Base-by-base conservation (phyloP, 2,329 filamentous ascomycete genomes). In the Curvularia lunata region DNA sequence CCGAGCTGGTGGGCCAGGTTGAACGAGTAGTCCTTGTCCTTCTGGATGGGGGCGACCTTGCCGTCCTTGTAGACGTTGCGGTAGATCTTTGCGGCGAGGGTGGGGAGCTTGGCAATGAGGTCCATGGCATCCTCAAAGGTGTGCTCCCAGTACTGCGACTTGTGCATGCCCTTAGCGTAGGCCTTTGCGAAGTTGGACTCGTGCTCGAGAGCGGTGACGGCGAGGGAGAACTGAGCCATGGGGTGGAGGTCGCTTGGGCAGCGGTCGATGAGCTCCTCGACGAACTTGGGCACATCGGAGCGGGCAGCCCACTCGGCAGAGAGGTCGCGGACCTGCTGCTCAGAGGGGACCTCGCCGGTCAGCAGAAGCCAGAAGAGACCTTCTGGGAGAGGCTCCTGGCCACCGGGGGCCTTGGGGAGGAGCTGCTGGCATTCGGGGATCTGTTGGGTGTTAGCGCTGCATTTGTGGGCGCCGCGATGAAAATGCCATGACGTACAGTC, bases 51-150 rank as follows among this genome's bases (percentile, higher is more conserved):
- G 61, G 92, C 91, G 70, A 99, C 94, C 89, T 98, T 98, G 84
- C 95, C 95, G 77, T 96, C 95, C 89, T 98, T 97, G 91, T 96
- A 99, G 80, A 98, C 90, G 81, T 99, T 99, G 85, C 96, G 95
- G 89, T 99, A 99, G 87, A 99, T 99, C 84, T 92, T 92, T 65
- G 95, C 85, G 66, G 95, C 95, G 75, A 99, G 97, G 80, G 92
- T 97, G 79, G 95, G 95, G 73, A 99, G 91, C 89, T 98, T 98
- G 78, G 95, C 95, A 79, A 99, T 99, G 80, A 99, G 86, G 83
- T 99, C 94, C 94, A 99, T 98, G 63, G 93, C 95, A 84, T 99
- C 95, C 88, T 99, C 95, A 76, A 96, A 99, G 73, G 93, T 97
- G 87, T 98, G 93, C 82, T 89, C 88, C 95, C 95, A 99, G 91